Conservation (phyloP, 169 alveolate genomes). For the Plasmodium blacklocki region DNA sequence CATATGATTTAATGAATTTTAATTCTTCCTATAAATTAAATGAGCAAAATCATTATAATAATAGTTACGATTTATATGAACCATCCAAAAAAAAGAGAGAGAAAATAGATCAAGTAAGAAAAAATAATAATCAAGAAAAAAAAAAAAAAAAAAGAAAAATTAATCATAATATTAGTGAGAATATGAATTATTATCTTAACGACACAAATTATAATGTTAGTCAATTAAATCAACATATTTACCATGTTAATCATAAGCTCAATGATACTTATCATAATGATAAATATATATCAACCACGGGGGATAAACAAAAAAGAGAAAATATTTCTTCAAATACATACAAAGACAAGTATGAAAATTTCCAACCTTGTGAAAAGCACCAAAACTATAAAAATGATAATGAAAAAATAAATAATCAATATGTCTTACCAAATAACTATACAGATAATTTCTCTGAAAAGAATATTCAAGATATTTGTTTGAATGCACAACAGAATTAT, state of each 20-base stretch:
- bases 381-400: neutral
- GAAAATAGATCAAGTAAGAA: neutral
- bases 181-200: too few relatives aligned
- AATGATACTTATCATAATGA: too few relatives aligned
- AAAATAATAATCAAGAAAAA: neutral
- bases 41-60: neutral
- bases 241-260: too few relatives aligned
- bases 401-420: neutral
- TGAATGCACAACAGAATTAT: neutral
- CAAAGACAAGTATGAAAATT: neutral
- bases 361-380: neutral
- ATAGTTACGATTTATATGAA: neutral
- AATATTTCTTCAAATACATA: neutral
- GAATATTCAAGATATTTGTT: neutral
- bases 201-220: too few relatives aligned
- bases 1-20: neutral
- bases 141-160: neutral
- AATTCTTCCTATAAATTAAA: neutral
- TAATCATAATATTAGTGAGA: neutral
- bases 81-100: neutral
- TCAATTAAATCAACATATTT: too few relatives aligned
- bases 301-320: too few relatives aligned
- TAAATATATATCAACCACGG: too few relatives aligned
- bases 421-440: neutral
- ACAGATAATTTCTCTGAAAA: neutral